Evolutionary conservation across 805 yeast genomes (phyloP).

Genomic region (Candida arabinofermentans): DNA sequence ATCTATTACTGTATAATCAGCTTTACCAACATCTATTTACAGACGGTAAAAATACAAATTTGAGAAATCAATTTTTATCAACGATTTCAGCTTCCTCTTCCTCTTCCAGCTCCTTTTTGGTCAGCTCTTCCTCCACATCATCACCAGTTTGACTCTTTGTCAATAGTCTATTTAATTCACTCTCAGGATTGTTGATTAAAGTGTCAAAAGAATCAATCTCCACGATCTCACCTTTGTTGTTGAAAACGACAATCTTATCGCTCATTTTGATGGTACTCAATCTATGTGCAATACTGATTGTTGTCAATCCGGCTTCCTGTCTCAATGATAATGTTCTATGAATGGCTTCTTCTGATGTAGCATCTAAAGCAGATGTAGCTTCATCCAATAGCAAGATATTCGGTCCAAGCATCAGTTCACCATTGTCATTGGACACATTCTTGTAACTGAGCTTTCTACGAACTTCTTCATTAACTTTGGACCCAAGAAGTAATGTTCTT

Average conservation of each 20-base stretch:
- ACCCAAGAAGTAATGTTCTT: conserved; percentile 64
- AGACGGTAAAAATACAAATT: too few species aligned
- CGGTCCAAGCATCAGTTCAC: conserved; percentile 45
- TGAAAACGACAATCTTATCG: conserved; percentile 71
- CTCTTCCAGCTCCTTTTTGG: conserved; percentile 6
- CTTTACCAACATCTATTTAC: too few species aligned
- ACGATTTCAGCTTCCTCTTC: conserved; percentile 4
- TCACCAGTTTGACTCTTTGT: conserved; percentile 27
- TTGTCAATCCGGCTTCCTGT: conserved; percentile 55
- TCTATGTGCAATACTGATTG: conserved; percentile 89
- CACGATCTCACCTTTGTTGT: conserved; percentile 65
- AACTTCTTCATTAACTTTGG: conserved; percentile 14
- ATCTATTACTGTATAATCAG: too few species aligned
- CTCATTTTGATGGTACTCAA: conserved; percentile 83
- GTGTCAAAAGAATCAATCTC: conserved; percentile 63
- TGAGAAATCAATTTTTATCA: background rate
- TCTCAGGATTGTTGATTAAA: conserved; percentile 41
- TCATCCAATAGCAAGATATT: conserved; percentile 83
- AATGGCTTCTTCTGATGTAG: conserved; percentile 82
- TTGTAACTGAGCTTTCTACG: conserved; percentile 4
- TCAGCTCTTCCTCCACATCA: conserved; percentile 21
- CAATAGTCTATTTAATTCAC: conserved; percentile 43
- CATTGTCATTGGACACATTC: conserved; percentile 20
- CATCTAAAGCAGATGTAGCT: conserved; percentile 91
- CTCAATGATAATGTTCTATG: conserved; percentile 64